Evolutionary conservation across 345 rosid species (phyloP).

Genomic region (Eucalyptus fibrosa): DNA sequence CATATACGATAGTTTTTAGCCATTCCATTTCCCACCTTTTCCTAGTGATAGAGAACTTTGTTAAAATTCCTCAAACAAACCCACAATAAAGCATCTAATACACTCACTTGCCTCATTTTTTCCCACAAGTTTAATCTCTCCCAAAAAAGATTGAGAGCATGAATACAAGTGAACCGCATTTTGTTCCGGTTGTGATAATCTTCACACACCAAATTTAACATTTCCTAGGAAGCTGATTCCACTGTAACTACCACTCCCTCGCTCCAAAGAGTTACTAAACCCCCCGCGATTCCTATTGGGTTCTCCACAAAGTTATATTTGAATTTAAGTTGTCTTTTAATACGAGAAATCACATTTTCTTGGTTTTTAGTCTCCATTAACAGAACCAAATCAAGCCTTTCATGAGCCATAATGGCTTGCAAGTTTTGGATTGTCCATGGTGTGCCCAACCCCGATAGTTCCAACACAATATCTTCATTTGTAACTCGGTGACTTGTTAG

Average conservation of each 20-base stretch:
- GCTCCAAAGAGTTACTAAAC: neutral
- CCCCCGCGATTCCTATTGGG: neutral
- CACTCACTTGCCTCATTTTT: neutral
- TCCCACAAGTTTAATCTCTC: neutral
- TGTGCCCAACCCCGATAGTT: neutral
- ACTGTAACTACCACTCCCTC: neutral
- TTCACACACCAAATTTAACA: neutral
- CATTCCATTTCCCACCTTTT: neutral
- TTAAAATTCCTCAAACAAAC: neutral
- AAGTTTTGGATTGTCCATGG: too few relatives aligned
- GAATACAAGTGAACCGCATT: neutral
- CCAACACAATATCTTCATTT: too few relatives aligned
- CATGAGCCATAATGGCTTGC: neutral
- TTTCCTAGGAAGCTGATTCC: neutral
- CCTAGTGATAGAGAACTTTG: neutral
- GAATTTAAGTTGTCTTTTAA: neutral
- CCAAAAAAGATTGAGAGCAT: neutral
- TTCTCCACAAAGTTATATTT: neutral
- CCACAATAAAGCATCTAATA: neutral
- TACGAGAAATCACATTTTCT: too few relatives aligned
- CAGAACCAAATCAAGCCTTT: rapidly evolving
- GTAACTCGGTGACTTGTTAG: neutral
- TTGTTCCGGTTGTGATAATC: too few relatives aligned
- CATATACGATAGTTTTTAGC: neutral
- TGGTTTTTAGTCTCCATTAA: neutral